Evolutionary conservation across 176 grass and related monocot genomes (phyloP), one percentile per base, ranked within the genome.

Genomic region (Carex parvula): DNA sequence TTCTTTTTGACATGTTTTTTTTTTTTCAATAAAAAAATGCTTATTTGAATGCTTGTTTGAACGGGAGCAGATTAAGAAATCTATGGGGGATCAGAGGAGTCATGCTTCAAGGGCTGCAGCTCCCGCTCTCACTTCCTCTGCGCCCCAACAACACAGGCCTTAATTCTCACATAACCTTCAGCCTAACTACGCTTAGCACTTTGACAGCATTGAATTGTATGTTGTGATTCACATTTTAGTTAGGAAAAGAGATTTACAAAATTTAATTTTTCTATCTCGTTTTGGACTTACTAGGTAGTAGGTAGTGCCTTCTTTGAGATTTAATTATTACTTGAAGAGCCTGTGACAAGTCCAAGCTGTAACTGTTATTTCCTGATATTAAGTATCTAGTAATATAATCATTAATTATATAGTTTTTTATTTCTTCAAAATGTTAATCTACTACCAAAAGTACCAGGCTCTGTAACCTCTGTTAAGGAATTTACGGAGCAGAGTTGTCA

Each of bases 31-130:
- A 53, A 13, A 20, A n/a, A 80, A 80, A n/a, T 24, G 9, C 35
- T 62, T 63, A 12, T 39, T 44, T 59, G 8, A 64, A 81, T 81
- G 41, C 54, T 46, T 81, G 22, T 22, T 22, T 61, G 37, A 65
- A 30, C 18, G 62, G 6, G 41, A 66, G 14, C 41, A 83, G 81
- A 83, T 83, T 30, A 83, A 83, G 39, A 83, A 83, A 26, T 50
- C 81, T 52, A 83, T 69, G 81, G 62, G 80, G 16, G 80, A 83
- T 24, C 81, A 44, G 4, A 83, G 62, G 71, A 75, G 46, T 75
- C 71, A 75, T 26, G 46, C 71, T 1, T 3, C 71, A 69, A 83
- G 32, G 62, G 17, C 62, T 24, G 7, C 60, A 18, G 60, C 64
- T 35, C 6, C 24, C 6, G 59, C 58, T 64, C 58, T 60, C 79